Base-by-base conservation (phyloP, 2,329 filamentous ascomycete species). In the Bimuria novae-zelandiae region DNA sequence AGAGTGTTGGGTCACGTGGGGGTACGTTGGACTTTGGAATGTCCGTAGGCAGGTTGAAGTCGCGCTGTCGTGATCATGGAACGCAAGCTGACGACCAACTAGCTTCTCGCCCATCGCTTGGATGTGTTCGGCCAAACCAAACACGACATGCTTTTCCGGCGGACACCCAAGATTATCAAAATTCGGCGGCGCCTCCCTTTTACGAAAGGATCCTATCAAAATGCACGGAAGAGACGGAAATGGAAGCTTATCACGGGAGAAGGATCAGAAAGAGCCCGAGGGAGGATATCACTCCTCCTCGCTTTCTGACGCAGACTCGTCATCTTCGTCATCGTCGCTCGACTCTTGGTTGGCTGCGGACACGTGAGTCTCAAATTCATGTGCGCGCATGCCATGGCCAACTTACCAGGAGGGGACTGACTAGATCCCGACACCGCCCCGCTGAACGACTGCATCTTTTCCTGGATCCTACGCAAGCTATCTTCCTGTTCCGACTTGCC, bases 401-500 rank as follows among this genome's bases (percentile, higher is more conserved):
- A 67, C 70, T 66, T 61, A 74, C 72, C 70, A 68, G 70, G 66
- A 56, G 73, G 73, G 54, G 72, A 71, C 72, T 82, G 67, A 57
- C 57, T 80, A 73, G 67, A 79, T 77, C 55, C 78, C 70, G 60
- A 75, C 25, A 60, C 79, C 42, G 60, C 63, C 44, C 66, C 64
- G 44, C 63, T 64, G 64, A 76, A 76, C 47, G 65, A 67, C 52
- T 71, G 61, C 60, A 87, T 78, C 57, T 85, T 81, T 67, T 83
- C 81, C 60, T 84, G 80, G 21, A 89, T 79, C 68, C 84, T 79
- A 59, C 82, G 79, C 63, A 90, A 87, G 59, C 84, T 86, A 36
- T 82, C 80, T 67, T 89, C 86, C 73, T 90, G 87, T 73, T 89
- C 87, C 29, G 78, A 76, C 74, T 88, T 88, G 73, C 84, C 86